Conservation (phyloP, 2,329 filamentous ascomycete genomes). For the Diplodia sapinea region DNA sequence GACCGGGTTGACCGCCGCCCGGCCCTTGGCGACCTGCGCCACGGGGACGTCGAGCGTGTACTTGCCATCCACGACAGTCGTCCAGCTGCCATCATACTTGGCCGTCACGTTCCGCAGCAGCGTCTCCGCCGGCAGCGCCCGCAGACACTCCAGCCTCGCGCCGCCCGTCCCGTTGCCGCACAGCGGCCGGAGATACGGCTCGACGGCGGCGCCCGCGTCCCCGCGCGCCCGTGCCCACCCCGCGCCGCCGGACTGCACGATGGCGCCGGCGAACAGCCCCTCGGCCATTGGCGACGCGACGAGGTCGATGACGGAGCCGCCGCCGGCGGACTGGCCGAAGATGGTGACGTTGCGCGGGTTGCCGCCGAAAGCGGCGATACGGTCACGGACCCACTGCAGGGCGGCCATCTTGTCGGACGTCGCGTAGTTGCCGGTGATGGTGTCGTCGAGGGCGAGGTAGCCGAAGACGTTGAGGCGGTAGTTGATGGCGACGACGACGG, state of each 20-base stretch:
- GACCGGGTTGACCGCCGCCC: background rate
- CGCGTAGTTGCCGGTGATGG: constrained; percentile 55
- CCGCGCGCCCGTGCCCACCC: constrained; percentile 40
- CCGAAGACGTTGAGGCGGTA: constrained; percentile 79
- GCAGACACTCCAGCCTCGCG: constrained; percentile 1
- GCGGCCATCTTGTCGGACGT: constrained; percentile 46
- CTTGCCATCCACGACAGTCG: background rate
- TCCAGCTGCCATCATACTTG: background rate
- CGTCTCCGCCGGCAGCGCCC: constrained; percentile 35
- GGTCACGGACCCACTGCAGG: constrained; percentile 46
- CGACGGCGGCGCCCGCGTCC: constrained; percentile 39
- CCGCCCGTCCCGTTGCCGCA: background rate
- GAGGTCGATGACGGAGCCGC: constrained; percentile 37
- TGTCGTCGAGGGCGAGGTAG: constrained; percentile 61
- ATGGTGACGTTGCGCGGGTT: constrained; percentile 48
- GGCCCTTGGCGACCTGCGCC: constrained; percentile 9
- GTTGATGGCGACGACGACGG: constrained; percentile 78
- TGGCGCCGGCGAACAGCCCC: constrained; percentile 47
- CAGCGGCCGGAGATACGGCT: constrained; percentile 47
- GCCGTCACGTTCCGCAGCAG: constrained; percentile 29
- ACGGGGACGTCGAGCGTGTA: constrained; percentile 6
- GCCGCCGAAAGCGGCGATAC: constrained; percentile 49
- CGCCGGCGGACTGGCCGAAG: constrained; percentile 58
- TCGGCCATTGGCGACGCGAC: constrained; percentile 39
- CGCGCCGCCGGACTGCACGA: constrained; percentile 48